Base-by-base conservation (phyloP, 2,329 filamentous ascomycete species). In the Venturia carpophila region DNA sequence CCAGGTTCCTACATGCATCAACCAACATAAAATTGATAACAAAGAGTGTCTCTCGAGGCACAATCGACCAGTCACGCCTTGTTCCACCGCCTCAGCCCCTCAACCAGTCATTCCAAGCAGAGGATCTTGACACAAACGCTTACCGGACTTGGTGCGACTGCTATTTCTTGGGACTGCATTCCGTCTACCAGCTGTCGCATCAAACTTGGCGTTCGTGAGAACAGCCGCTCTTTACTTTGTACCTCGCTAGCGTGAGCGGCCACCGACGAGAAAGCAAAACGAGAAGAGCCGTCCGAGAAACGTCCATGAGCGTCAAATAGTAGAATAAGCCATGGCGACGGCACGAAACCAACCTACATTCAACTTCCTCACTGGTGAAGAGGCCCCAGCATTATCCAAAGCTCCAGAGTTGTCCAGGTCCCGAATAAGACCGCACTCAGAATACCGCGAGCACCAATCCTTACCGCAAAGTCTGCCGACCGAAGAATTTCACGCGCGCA, bases 401-500 rank as follows among this genome's bases (percentile, higher is more conserved):
- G 69, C 71, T 0, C 71, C 71, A 6, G 70, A 74, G 42, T 70
- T 71, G 1, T 71, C 71, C 34, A 68, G 68, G 37, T 64, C 67
- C 30, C 70, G 68, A 55, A 73, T 71, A 45, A 73, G 77, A 66
- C 73, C 76, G 24, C 68, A 77, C 64, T 75, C 78, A 66, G 77
- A 80, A 9, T 64, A 42, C 52, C 63, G 63, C 37, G 43, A 64
- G 24, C 30, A 64, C 27, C 64, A 60, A 41, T n/a, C 55, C 43
- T 43, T 66, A 43, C 61, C 47, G 7, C 42, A 64, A 21, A 37
- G 21, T 41, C 56, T 63, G 42, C 45, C 74, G 69, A 87, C 84
- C 67, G 92, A 97, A 71, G 88, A 92, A 68, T 82, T 97, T 34
- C 92, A 93, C 72, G 91, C 93, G 1, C 91, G 97, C 75, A 81